Percentiles rank a stretch among this genome's conserved stretches.
phyloP scores from a whole-genome alignment of 805 yeast species.

The Lipomyces kockii region DNA sequence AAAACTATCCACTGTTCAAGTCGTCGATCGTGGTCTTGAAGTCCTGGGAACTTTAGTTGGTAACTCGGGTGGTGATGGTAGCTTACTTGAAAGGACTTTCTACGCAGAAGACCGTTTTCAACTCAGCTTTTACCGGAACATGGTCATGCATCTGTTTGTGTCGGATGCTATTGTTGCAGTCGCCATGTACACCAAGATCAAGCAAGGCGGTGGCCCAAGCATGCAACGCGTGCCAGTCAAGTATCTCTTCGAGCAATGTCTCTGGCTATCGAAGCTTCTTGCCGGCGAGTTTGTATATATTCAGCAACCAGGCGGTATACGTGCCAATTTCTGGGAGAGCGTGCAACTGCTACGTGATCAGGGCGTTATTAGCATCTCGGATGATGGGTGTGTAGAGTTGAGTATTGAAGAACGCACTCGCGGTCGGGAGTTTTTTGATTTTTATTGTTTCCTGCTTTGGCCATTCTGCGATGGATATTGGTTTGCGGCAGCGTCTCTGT shows the following conservation, averaged over 20 bases:
- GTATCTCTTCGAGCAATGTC: constrained; percentile 42
- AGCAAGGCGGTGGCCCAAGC: constrained; percentile 39
- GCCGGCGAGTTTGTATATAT: constrained; percentile 50
- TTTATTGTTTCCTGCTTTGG: constrained; percentile 51
- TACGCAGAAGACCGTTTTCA: constrained; percentile 57
- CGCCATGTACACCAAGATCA: constrained; percentile 45
- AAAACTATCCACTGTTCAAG: constrained; percentile 41
- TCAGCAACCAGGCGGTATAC: constrained; percentile 45
- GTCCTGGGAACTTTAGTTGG: constrained; percentile 50
- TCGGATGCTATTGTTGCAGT: constrained; percentile 56
- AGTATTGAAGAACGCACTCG: constrained; percentile 36
- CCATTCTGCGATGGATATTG: constrained; percentile 53
- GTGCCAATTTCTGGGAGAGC: constrained; percentile 43
- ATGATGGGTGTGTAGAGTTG: constrained; percentile 36
- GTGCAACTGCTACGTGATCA: constrained; percentile 42
- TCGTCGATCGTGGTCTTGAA: constrained; percentile 48
- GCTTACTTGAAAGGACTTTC: constrained; percentile 48
- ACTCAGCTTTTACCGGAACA: constrained; percentile 62
- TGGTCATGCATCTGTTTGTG: constrained; percentile 59
- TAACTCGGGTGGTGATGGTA: constrained; percentile 34
- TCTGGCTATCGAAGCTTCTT: constrained; percentile 46
- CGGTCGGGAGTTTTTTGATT: constrained; percentile 47
- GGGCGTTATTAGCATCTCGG: constrained; percentile 41
- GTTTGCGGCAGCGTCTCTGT: constrained; percentile 47
- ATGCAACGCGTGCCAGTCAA: constrained; percentile 38